Evolutionary conservation across 176 grass and related monocot species (phyloP), one percentile per base, ranked within the genome.

Genomic region (Rhipidocladum racemiflorum): DNA sequence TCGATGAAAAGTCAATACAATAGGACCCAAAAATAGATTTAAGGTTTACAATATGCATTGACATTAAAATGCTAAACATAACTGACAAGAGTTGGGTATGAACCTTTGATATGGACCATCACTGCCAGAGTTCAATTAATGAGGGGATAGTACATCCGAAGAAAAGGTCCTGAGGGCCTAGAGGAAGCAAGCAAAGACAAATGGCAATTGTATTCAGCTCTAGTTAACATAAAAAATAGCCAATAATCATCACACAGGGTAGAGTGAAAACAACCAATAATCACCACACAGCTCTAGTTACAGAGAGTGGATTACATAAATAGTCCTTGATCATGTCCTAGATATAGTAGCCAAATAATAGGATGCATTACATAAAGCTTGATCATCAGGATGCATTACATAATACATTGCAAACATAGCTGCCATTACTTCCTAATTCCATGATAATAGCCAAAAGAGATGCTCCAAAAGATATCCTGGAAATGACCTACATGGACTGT

Each of bases 181-280:
- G 29, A 30, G 24, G 34, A 68, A 86, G 42, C 20, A 78, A 67
- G 16, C n/a, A 32, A 74, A 79, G 49, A 62, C 23, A 86, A 83
- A 83, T 67, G 30, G 18, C 65, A 78, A 68, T 79, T 74, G 79
- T 68, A 83, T 71, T 79, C 8, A 27, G 60, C 50, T 77, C 28
- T 36, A 65, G 65, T 81, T 63, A 81, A 32, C 68, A 86, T 45
- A 72, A 72, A 23, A 25, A 68, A 85, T 46, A 77, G n/a, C 35
- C 62, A 64, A 81, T 72, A 72, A 82, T 76, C 35, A 67, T 74
- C 49, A 24, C 34, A 49, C 48, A 45, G 20, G 10, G 73, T n/a
- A 66, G 27, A 60, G 59, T 44, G 28, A 69, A 84, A 77, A 78
- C n/a, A n/a, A n/a, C n/a, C n/a, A n/a, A n/a, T n/a, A n/a, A n/a